These are phyloP conservation scores for Desmodesmus armatus DNA, from an alignment of 139 green algal genomes.

Conservation along the genomic window DNA sequence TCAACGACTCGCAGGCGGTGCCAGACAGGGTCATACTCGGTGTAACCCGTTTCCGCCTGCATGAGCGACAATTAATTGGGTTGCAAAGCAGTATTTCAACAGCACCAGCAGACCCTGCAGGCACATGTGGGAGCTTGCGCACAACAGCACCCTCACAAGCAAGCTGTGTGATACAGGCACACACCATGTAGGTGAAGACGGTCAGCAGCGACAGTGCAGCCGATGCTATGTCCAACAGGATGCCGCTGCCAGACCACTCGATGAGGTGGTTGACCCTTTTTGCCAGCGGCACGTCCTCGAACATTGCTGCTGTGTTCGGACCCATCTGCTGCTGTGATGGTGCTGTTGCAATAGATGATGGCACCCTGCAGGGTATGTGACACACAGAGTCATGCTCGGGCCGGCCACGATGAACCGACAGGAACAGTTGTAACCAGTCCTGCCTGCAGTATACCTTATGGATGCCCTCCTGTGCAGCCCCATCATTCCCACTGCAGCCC, in stretches of 20 bases:
- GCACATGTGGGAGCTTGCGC: background rate
- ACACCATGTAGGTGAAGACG: conserved; percentile 32
- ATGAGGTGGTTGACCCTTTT: conserved; percentile 30
- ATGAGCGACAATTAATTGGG: no score
- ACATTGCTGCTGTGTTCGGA: background rate
- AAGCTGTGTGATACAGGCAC: no score
- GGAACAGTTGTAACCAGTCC: no score
- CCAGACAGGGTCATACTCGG: conserved; percentile 4
- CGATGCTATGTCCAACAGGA: conserved; percentile 23
- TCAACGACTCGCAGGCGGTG: background rate
- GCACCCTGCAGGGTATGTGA: no score
- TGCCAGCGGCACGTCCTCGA: conserved; percentile 14
- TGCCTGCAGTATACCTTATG: no score
- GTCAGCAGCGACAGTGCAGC: conserved; percentile 20
- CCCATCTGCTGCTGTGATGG: no score
- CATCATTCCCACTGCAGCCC: no score
- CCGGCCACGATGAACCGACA: no score
- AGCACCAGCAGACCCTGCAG: background rate
- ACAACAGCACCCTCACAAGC: background rate
- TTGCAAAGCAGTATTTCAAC: background rate
- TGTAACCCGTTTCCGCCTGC: background rate
- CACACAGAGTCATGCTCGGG: no score
- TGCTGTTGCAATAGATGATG: no score
- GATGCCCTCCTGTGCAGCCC: no score
- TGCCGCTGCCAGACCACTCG: conserved; percentile 9